Percentiles rank a stretch among this genome's conserved stretches.
phyloP scores from a whole-genome alignment of 1,139 yeast species.

The Suhomyces kunorum region DNA sequence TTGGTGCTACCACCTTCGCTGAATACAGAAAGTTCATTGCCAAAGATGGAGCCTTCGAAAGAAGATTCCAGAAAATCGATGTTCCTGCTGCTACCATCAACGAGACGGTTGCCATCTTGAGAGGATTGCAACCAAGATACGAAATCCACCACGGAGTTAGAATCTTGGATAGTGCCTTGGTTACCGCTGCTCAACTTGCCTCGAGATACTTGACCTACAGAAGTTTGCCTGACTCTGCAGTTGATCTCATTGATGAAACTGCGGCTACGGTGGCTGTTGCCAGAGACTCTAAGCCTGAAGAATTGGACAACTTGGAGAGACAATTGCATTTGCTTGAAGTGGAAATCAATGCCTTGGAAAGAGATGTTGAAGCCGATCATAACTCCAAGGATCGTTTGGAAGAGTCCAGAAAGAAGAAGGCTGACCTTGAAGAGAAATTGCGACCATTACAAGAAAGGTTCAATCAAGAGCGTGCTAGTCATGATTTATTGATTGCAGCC shows the following conservation, averaged over 20 bases:
- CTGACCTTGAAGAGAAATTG: constrained; percentile 80
- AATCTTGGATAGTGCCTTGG: constrained; percentile 91
- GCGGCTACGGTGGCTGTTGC: constrained; percentile 99
- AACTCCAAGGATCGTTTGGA: constrained; percentile 84
- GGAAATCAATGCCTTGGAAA: constrained; percentile 94
- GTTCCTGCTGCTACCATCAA: constrained; percentile 91
- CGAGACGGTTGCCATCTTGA: constrained; percentile 92
- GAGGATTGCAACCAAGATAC: constrained; percentile 95
- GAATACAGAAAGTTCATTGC: constrained; percentile 92
- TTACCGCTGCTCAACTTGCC: constrained; percentile 93
- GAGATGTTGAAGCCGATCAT: constrained; percentile 89
- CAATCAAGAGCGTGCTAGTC: constrained; percentile 86
- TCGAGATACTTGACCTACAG: constrained; percentile 93
- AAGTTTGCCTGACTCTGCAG: constrained; percentile 96
- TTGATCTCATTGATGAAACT: constrained; percentile 93
- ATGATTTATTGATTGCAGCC: constrained; percentile 84
- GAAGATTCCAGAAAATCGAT: constrained; percentile 96
- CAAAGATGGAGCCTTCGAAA: constrained; percentile 98
- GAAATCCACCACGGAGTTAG: constrained; percentile 98
- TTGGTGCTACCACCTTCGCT: constrained; percentile 95
- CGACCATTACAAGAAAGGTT: constrained; percentile 85
- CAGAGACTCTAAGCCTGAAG: constrained; percentile 97
- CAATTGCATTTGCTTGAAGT: constrained; percentile 88
- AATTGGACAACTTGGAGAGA: constrained; percentile 89
- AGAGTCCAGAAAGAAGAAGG: constrained; percentile 75